Evolutionary conservation across 257 asterid species (phyloP), one percentile per base, ranked within the genome.

Genomic region (Scutellaria minor): DNA sequence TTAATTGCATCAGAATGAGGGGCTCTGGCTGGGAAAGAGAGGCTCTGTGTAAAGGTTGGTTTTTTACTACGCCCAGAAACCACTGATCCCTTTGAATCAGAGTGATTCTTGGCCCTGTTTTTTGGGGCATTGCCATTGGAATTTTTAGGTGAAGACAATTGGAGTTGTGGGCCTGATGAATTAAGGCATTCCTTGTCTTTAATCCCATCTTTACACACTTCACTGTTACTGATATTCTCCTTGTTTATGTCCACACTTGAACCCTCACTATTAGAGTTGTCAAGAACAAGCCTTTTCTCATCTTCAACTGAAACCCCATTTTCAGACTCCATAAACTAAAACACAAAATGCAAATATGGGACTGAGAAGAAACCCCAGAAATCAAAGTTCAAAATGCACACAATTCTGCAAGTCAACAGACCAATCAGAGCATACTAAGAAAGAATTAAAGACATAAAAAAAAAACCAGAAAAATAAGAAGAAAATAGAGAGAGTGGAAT

Each of bases 11-110:
- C 91, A 1, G 85, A 68, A 57, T 77, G 80, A 56, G 82, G 83
- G 54, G 83, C 86, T 70, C 66, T 78, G 4, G 83, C 55, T 24
- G 92, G 97, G 31, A 90, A 86, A 0, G 97, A 90, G 6, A 87
- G 81, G 59, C 93, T 89, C 78, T 89, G 92, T 0, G 78, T 70
- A 74, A 86, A 68, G 75, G 83, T 84, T 7, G 84, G 82, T 71
- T 78, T 81, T 0, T 75, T 72, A 9, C 79, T 80, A 24, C 82
- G 86, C 61, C 85, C 85, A 47, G 85, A 75, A 72, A 71, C 87
- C 37, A 78, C 80, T 0, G 90, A 60, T 39, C 76, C 80, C 66
- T 76, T 84, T 5, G 82, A 75, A 61, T 56, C 63, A 5, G 80
- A 66, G 51, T 77, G 80, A 71, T 78, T 84, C 71, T 79, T 85